phyloP scores from a whole-genome alignment of 441 rosid species.

The Adansonia grandidieri region DNA sequence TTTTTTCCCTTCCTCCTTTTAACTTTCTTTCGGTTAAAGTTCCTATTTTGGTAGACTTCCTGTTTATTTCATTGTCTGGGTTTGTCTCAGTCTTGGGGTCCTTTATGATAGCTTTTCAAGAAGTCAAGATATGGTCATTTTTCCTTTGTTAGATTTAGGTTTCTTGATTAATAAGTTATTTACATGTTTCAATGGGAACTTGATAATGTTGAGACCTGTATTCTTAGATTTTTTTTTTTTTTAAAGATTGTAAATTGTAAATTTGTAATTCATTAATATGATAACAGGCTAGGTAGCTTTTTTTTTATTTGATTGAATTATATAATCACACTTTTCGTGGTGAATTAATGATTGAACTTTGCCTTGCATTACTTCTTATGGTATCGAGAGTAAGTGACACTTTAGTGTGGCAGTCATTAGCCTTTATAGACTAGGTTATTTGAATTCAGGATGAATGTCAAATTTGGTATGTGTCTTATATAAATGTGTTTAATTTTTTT shows the following conservation, averaged over 20 bases:
- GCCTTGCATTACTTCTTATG: neutral
- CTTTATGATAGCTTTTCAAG: neutral
- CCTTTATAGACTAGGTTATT: too few relatives aligned
- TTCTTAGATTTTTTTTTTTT: neutral
- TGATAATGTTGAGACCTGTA: neutral
- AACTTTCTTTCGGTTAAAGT: neutral
- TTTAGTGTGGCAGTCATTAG: neutral
- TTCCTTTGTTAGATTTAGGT: constrained; percentile 3
- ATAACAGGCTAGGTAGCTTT: neutral
- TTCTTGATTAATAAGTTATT: neutral
- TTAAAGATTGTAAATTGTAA: neutral
- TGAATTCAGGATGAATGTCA: neutral
- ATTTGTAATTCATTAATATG: neutral
- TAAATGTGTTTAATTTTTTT: neutral
- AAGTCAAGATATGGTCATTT: neutral
- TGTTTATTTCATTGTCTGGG: neutral
- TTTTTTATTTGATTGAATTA: neutral
- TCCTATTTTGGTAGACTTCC: neutral
- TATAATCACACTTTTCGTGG: neutral
- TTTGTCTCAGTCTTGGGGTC: constrained; percentile 4
- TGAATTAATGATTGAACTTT: neutral
- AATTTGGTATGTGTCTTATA: neutral
- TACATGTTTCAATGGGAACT: neutral
- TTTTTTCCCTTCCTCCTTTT: neutral
- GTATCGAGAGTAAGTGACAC: neutral